These are phyloP conservation scores for Neurospora terricola DNA, from an alignment of 495 filamentous ascomycete species.

Conservation along the genomic window DNA sequence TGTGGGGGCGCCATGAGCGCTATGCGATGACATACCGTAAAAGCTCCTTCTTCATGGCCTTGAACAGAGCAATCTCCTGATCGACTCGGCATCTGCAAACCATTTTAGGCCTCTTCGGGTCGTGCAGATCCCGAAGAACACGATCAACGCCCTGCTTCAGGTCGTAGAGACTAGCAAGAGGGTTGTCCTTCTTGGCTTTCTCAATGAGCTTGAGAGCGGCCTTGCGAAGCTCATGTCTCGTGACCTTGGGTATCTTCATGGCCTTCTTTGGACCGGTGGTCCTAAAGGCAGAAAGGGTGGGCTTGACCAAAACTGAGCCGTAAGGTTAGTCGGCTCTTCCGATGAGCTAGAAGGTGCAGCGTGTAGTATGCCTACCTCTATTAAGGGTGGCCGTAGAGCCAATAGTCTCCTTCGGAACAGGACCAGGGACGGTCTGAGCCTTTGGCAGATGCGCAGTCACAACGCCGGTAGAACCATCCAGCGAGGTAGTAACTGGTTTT, in stretches of 20 bases:
- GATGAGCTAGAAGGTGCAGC: too few relatives aligned
- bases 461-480: too few relatives aligned
- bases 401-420: too few relatives aligned
- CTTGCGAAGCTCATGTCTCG: background rate
- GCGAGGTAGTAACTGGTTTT: too few relatives aligned
- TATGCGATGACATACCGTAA: fast-evolving
- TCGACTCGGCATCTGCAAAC: background rate
- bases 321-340: too few relatives aligned
- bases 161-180: background rate
- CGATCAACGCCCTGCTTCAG: background rate
- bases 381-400: too few relatives aligned
- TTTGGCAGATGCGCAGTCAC: too few relatives aligned
- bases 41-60: background rate
- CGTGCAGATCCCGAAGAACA: background rate
- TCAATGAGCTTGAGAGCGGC: background rate
- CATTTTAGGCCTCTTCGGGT: background rate
- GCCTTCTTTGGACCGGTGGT: background rate
- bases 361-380: too few relatives aligned
- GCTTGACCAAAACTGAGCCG: too few relatives aligned
- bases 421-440: too few relatives aligned
- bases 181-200: background rate
- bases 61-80: background rate
- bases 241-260: background rate
- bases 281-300: too few relatives aligned
- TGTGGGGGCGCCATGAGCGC: too few relatives aligned